phyloP scores from a whole-genome alignment of 116 monocot species.

The Posidonia oceanica region DNA sequence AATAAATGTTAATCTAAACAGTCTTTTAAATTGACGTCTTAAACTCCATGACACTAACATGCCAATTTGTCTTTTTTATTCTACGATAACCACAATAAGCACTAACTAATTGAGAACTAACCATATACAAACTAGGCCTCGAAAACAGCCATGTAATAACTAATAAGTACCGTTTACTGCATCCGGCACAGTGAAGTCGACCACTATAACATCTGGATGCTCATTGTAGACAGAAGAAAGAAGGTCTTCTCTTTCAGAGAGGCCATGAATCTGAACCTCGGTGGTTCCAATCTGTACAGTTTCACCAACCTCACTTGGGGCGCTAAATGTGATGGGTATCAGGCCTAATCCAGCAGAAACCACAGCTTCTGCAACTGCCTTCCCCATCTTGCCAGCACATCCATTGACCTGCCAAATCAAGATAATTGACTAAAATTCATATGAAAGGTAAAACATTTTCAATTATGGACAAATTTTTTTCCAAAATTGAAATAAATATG shows the following conservation, averaged over 20 bases:
- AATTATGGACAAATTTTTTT: too few species aligned
- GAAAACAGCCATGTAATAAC: not conserved
- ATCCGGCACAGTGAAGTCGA: slow-evolving; percentile 81
- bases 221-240: slow-evolving; percentile 50
- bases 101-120: too few species aligned
- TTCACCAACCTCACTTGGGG: slow-evolving; percentile 27
- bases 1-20: too few species aligned
- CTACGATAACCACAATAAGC: too few species aligned
- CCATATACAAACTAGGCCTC: not conserved
- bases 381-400: slow-evolving; percentile 90
- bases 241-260: slow-evolving; percentile 49
- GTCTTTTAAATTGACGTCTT: too few species aligned
- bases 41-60: too few species aligned
- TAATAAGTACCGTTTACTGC: slow-evolving; percentile 67
- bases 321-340: slow-evolving; percentile 71
- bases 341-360: slow-evolving; percentile 69
- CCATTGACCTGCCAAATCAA: slow-evolving; percentile 59
- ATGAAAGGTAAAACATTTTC: not conserved
- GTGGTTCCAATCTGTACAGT: slow-evolving; percentile 41
- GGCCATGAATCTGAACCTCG: slow-evolving; percentile 49
- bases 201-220: slow-evolving; percentile 60
- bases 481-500: not conserved
- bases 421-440: not conserved
- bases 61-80: too few species aligned
- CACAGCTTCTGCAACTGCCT: slow-evolving; percentile 72